Base-by-base conservation (phyloP, 176 grass and related monocot species). In the Dactylis glomerata region DNA sequence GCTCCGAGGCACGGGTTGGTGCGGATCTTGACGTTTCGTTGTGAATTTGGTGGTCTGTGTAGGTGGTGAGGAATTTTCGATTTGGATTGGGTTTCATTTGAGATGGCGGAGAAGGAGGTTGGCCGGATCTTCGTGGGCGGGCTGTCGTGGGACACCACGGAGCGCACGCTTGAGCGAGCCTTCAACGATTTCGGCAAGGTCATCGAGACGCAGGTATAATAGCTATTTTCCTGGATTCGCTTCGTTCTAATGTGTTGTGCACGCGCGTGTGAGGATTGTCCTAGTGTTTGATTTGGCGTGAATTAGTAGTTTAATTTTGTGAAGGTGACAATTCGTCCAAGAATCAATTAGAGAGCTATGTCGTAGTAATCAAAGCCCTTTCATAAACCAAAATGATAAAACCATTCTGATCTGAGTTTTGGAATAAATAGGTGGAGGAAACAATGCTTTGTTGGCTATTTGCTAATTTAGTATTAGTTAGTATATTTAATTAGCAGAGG, bases 71-170 rank as follows among this genome's bases (percentile, higher is more conserved):
- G 58, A 55, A 46, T 84, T 87, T 79, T 82, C 14, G 56, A 20
- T 87, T 79, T 82, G 8, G 56, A 20, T 62, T 37, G 14, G 64
- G 36, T 68, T 81, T 19, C 49, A 30, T 73, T 71, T 51, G 57
- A 83, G 55, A 98, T 98, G 96, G 77, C 89, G 50, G 77, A 81
- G 52, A 93, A 95, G 81, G 93, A 98, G 75, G 91, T 88, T 23
- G 90, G 87, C 19, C 88, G 93, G 50, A 92, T 98, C 64, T 98
- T 98, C 79, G 93, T 95, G 0, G 96, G 96, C 27, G 96, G 96
- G 31, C 86, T 95, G 74, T 92, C 96, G 40, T 93, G 92, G 89
- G 85, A 98, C 83, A 98, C 96, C 71, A 83, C 91, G 73, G 96
- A 98, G 84, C 73, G 87, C 61, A 84, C 76, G 11, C 89, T 98